Conservation (phyloP, 768 basidiomycete genomes). For the Lepiota brunneoincarnata region DNA sequence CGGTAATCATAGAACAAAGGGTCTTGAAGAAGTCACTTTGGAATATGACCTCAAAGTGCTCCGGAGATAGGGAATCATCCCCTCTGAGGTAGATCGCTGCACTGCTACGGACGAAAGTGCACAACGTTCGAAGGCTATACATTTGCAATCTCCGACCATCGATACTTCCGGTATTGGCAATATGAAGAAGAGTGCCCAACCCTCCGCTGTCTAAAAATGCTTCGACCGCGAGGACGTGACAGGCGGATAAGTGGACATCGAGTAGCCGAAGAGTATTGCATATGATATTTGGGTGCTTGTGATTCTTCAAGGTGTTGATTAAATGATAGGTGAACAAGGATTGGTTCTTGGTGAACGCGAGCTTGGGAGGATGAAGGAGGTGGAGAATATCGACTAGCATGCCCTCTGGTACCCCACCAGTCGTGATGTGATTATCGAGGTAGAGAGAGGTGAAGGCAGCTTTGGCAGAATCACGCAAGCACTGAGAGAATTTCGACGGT, state of each 20-base stretch:
- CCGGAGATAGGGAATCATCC: constrained; percentile 10
- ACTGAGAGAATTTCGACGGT: constrained; percentile 25
- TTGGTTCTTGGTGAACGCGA: constrained; percentile 22
- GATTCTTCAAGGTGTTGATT: constrained; percentile 26
- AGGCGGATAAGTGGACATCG: constrained; percentile 25
- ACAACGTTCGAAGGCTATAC: constrained; percentile 36
- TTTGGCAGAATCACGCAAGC: constrained; percentile 24
- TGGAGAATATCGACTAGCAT: constrained; percentile 35
- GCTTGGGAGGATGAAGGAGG: constrained; percentile 30
- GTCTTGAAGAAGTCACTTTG: constrained; percentile 36
- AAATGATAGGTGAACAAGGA: constrained; percentile 28
- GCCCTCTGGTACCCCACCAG: constrained; percentile 26
- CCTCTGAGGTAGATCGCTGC: constrained; percentile 15
- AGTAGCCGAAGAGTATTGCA: constrained; percentile 34
- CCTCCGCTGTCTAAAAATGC: constrained; percentile 32
- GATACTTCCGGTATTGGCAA: constrained; percentile 29
- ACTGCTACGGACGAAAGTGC: constrained; percentile 31
- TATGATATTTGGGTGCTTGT: constrained; percentile 28
- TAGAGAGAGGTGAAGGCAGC: constrained; percentile 35
- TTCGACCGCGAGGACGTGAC: constrained; percentile 23
- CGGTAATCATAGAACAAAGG: constrained; percentile 26
- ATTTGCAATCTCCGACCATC: constrained; percentile 37
- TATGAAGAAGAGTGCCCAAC: constrained; percentile 30
- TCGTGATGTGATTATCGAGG: constrained; percentile 29
- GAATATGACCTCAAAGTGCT: constrained; percentile 28